These are phyloP conservation scores for Kernera saxatilis DNA, from an alignment of 345 rosid genomes.

Conservation along the genomic window DNA sequence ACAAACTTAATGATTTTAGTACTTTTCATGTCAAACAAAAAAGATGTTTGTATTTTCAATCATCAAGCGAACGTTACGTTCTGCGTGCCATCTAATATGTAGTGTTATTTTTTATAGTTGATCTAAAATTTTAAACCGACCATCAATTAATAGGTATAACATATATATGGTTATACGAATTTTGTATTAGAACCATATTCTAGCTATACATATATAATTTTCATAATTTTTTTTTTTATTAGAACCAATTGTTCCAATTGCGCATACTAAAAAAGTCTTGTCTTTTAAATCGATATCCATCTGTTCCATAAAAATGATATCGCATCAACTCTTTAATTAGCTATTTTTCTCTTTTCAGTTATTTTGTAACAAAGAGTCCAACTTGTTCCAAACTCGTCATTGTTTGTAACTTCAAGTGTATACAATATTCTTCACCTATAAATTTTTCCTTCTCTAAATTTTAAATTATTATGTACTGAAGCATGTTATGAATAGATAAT, in stretches of 20 bases:
- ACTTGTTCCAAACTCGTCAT: background rate
- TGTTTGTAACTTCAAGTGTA: background rate
- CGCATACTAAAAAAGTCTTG: too few relatives aligned
- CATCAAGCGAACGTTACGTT: too few relatives aligned
- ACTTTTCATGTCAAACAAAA: too few relatives aligned
- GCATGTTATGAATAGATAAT: background rate
- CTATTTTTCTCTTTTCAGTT: background rate
- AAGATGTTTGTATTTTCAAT: too few relatives aligned
- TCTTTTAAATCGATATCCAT: too few relatives aligned
- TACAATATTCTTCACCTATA: background rate
- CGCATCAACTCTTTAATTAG: too few relatives aligned
- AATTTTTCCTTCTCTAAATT: background rate
- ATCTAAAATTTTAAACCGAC: background rate
- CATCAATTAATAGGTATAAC: background rate
- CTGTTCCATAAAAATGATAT: too few relatives aligned
- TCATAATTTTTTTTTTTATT: too few relatives aligned
- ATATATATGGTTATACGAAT: background rate
- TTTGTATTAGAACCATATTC: too few relatives aligned
- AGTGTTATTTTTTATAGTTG: background rate
- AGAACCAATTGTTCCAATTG: too few relatives aligned
- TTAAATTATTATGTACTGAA: background rate
- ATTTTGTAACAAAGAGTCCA: background rate
- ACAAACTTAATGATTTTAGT: too few relatives aligned
- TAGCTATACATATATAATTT: too few relatives aligned
- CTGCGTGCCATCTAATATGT: background rate